Evolutionary conservation across 2,329 filamentous ascomycete genomes (phyloP).

Genomic region (Leptosphaerulina australis): DNA sequence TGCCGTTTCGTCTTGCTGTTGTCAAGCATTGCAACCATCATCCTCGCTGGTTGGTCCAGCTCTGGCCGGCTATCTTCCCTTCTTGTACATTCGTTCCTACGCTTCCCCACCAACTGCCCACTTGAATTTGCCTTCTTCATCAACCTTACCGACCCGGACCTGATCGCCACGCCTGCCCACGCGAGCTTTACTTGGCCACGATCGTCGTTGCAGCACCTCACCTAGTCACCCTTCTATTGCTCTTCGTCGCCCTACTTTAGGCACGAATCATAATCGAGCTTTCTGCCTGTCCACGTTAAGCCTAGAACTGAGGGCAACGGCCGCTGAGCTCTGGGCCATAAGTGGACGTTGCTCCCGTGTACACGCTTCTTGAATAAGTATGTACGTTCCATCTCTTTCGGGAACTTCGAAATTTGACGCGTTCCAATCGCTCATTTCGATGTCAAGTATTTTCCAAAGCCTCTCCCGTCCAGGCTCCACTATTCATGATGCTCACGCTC

Average conservation of each 20-base stretch:
- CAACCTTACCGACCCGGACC: conserved; percentile 34
- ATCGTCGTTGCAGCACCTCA: conserved; percentile 44
- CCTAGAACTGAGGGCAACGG: conserved; percentile 43
- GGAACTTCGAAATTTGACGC: conserved; percentile 37
- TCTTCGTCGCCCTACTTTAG: conserved; percentile 41
- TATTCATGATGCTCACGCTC: conserved; percentile 59
- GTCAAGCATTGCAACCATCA: conserved; percentile 39
- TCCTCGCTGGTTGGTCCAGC: conserved; percentile 43
- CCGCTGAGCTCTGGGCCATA: conserved; percentile 42
- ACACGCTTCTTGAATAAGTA: conserved; percentile 46
- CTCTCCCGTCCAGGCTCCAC: conserved; percentile 25
- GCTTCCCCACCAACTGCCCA: conserved; percentile 40
- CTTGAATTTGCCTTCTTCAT: conserved; percentile 36
- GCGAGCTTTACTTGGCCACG: conserved; percentile 45
- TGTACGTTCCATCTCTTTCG: conserved; percentile 46
- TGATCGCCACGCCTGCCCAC: conserved; percentile 45
- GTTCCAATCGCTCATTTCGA: conserved; percentile 42
- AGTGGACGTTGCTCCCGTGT: conserved; percentile 45
- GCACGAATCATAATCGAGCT: conserved; percentile 45
- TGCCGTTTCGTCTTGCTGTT: conserved; percentile 39
- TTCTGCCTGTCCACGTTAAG: conserved; percentile 44
- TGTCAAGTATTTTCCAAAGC: conserved; percentile 36
- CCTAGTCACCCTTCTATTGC: conserved; percentile 36
- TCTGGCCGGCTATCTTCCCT: conserved; percentile 44
- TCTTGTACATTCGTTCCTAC: conserved; percentile 46